Percentiles rank a stretch among this genome's conserved stretches.
Evolutionary conservation across 805 yeast genomes (phyloP).

Genomic region (Starmerella vitae): DNA sequence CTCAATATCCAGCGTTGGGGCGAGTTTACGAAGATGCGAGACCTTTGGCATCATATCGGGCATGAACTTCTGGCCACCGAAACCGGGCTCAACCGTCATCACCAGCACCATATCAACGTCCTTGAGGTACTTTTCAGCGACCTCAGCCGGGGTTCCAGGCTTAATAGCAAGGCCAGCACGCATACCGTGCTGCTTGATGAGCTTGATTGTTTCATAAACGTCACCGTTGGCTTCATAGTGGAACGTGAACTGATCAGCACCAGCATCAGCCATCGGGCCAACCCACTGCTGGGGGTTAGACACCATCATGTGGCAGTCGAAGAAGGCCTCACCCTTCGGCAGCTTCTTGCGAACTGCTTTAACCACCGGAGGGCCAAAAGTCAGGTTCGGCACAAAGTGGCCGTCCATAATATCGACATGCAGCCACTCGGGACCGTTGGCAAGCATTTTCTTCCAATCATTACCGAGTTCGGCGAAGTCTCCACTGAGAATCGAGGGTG

Average conservation of each 20-base stretch:
- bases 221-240: conserved; percentile 79
- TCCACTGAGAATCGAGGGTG: conserved; percentile 84
- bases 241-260: conserved; percentile 93
- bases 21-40: conserved; percentile 52
- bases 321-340: conserved; percentile 53
- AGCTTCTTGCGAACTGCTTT: conserved; percentile 59
- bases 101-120: conserved; percentile 85
- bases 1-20: conserved; percentile 73
- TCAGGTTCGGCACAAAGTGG: conserved; percentile 91
- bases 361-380: conserved; percentile 86
- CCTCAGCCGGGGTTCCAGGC: conserved; percentile 84
- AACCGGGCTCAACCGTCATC: conserved; percentile 98
- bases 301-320: conserved; percentile 99
- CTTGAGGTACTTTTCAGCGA: conserved; percentile 58
- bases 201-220: conserved; percentile 57
- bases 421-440: conserved; percentile 85
- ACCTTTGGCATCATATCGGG: conserved; percentile 94
- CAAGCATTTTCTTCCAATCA: conserved; percentile 69
- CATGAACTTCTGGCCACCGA: conserved; percentile 97
- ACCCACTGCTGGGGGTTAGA: conserved; percentile 87
- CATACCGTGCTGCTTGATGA: conserved; percentile 70
- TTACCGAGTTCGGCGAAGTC: conserved; percentile 83
- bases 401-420: conserved; percentile 99
- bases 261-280: conserved; percentile 77
- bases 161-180: conserved; percentile 89